Evolutionary conservation across 2,329 filamentous ascomycete genomes (phyloP).

Genomic region (Pseudocercospora ulei): DNA sequence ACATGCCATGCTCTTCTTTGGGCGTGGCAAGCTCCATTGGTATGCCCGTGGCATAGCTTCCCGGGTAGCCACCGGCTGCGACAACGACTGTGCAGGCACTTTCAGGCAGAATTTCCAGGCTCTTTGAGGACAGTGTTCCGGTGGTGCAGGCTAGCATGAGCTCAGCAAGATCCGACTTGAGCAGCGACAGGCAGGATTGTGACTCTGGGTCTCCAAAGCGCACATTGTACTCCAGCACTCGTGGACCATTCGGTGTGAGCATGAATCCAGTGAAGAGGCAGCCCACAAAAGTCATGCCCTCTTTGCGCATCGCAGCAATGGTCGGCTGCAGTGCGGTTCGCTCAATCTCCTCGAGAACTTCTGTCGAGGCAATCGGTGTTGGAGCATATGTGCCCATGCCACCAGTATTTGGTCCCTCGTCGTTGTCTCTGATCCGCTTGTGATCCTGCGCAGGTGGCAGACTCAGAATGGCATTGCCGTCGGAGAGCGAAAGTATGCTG

Average conservation of each 20-base stretch:
- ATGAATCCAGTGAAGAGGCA: conserved; percentile 85
- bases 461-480: conserved; percentile 73
- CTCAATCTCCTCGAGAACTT: conserved; percentile 69
- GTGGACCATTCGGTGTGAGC: conserved; percentile 72
- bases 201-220: conserved; percentile 88
- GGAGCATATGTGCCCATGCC: conserved; percentile 98
- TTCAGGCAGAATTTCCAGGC: conserved; percentile 35
- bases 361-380: conserved; percentile 42
- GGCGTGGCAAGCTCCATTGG: conserved; percentile 46
- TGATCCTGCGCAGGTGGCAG: conserved; percentile 92
- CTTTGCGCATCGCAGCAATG: conserved; percentile 74
- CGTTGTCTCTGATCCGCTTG: conserved; percentile 86
- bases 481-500: conserved; percentile 81
- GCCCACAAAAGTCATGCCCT: conserved; percentile 60
- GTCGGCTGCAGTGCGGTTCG: conserved; percentile 78
- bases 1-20: conserved; percentile 47
- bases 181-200: conserved; percentile 70
- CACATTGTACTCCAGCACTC: conserved; percentile 85
- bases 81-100: conserved; percentile 91
- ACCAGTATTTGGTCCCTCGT: conserved; percentile 85
- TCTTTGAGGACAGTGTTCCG: conserved; percentile 54
- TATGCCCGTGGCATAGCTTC: conserved; percentile 70
- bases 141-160: conserved; percentile 78
- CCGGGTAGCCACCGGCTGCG: conserved; percentile 83
- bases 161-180: conserved; percentile 78